Base-by-base conservation (phyloP, 2,329 filamentous ascomycete species). In the Fusarium robinianum region DNA sequence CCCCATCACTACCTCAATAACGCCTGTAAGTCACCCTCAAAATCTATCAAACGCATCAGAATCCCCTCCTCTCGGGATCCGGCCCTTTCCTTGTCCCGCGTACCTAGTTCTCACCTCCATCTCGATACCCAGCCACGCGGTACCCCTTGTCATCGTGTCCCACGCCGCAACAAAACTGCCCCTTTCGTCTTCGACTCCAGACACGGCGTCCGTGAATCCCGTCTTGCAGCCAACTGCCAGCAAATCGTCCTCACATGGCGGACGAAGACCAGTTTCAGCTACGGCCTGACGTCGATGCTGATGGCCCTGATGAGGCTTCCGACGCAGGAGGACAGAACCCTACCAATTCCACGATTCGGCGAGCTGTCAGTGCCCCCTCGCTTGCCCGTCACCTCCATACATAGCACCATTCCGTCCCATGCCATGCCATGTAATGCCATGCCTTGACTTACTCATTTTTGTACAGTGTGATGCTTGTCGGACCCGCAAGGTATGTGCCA, bases 401-500 rank as follows among this genome's bases (percentile, higher is more conserved):
- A 29, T 21, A 11, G 25, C 31, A 18, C 14, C 24, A 25, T 35
- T 22, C 12, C 25, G 25, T 12, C 31, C 39, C 17, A 30, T 31
- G 15, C 23, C n/a, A n/a, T n/a, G n/a, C n/a, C n/a, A n/a, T n/a
- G n/a, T n/a, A n/a, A n/a, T n/a, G n/a, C n/a, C n/a, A n/a, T n/a
- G n/a, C n/a, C n/a, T n/a, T n/a, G n/a, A n/a, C n/a, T 26, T 10
- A 22, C 57, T 60, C 38, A 57, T 46, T 21, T 29, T 14, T 44
- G 27, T 38, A 25, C 44, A 66, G 64, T 66, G 64, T 38, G 64
- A 66, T 49, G 60, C 62, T 38, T 66, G 64, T 36, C 60, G 63
- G 46, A 59, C 62, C 34, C 63, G 64, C 40, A 66, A 66, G 59
- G 64, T 66, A 58, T 36, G 57, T 55, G n/a, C n/a, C n/a, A n/a